Percentiles rank a stretch among this genome's conserved stretches.
These are phyloP conservation scores for Eimeria maxima DNA, from an alignment of 169 alveolate species.

Conservation along the genomic window DNA sequence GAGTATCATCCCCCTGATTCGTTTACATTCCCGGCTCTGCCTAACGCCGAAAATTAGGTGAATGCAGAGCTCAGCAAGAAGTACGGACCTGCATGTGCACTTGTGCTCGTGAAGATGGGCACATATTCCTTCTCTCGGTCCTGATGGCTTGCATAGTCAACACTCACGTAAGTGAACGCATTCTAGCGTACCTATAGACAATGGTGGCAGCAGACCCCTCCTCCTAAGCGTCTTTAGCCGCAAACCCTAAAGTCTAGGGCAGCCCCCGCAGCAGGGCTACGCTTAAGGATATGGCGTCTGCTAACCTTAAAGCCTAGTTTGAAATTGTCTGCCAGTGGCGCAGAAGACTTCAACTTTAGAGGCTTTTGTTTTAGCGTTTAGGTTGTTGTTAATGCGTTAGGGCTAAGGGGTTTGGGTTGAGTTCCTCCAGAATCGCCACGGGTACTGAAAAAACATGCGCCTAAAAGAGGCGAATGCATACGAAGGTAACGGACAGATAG, in stretches of 20 bases:
- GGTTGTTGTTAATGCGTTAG: too few species aligned
- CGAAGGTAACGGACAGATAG: too few species aligned
- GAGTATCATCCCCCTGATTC: constrained; percentile 69
- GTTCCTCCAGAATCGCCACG: too few species aligned
- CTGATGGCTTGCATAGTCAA: neutral
- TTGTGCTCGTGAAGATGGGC: neutral
- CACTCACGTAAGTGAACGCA: neutral
- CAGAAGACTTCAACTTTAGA: neutral
- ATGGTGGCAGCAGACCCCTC: neutral
- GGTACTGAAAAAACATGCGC: too few species aligned
- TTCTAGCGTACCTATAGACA: neutral
- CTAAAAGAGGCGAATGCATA: too few species aligned
- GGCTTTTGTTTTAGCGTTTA: neutral
- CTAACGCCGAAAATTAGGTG: neutral
- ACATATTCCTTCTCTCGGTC: neutral
- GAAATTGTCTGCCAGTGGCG: neutral
- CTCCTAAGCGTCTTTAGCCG: neutral
- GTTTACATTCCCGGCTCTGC: constrained; percentile 35
- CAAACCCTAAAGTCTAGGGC: constrained; percentile 12
- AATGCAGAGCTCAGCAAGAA: neutral
- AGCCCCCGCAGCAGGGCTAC: constrained; percentile 35
- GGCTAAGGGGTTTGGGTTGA: too few species aligned
- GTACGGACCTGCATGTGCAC: neutral
- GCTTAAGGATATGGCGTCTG: neutral
- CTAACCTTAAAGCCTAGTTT: neutral